Base-by-base conservation (phyloP, 768 basidiomycete genomes). In the Hygrophoropsis aurantiaca region DNA sequence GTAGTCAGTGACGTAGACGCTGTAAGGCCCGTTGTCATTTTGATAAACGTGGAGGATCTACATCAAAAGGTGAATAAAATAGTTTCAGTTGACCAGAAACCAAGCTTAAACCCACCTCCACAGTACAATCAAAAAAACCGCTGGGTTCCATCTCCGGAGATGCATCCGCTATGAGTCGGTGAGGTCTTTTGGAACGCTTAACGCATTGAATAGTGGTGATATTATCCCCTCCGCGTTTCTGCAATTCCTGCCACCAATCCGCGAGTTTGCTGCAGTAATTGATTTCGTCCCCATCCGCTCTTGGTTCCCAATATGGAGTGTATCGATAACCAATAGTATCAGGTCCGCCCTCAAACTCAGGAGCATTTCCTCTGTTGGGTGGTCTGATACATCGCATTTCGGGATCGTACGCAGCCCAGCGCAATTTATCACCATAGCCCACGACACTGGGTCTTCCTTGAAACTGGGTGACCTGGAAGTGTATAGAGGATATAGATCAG, bases 1-100 rank as follows among this genome's bases (percentile, higher is more conserved):
- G 56, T 84, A 86, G 54, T 87, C 85, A 1, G 85, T 86, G 42
- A 84, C 81, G 58, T 79, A 85, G 11, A 87, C 49, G 24, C 64
- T 73, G 48, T 74, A 71, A 2, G 74, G 66, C 5, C 54, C 61
- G 27, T 65, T 62, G n/a, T 66, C 56, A 47, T 70, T 75, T 27
- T 49, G 40, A 40, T 74, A 68, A 8, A 67, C 73, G 42, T 74
- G 61, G 9, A 85, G 48, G 16, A 86, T 69, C 85, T 86, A 46
- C 10, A 27, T 21, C 13, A 34, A 6, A 19, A 51, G 32, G 15
- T 19, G 20, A 30, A 49, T 13, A 23, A 33, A 11, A 19, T 23
- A 39, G 9, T 19, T 42, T 8, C 10, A 3, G 10, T 13, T 26
- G 26, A 40, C 32, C 7, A 18, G 6, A 42, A 24, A 33, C 21